Evolutionary conservation across 1,139 yeast species (phyloP).

Genomic region (Nakaseomyces uthaithaninus): DNA sequence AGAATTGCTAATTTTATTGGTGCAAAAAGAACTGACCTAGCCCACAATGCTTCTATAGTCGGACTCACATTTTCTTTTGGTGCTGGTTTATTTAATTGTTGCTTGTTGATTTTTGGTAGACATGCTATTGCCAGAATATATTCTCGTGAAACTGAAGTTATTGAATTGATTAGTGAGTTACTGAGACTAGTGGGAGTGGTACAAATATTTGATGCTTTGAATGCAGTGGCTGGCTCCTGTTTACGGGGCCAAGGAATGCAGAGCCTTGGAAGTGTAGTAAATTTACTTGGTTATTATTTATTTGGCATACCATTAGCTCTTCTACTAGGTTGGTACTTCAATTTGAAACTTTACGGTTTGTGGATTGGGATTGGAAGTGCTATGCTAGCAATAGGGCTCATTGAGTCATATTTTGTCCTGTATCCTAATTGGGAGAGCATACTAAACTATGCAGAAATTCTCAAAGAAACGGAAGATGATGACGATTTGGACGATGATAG

Average conservation of each 20-base stretch:
- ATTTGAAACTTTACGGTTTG: conserved; percentile 55
- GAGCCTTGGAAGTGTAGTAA: conserved; percentile 71
- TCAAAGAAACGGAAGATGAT: conserved; percentile 34
- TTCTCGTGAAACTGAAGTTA: conserved; percentile 62
- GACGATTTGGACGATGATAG: conserved; percentile 24
- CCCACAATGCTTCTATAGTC: conserved; percentile 56
- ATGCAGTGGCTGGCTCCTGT: conserved; percentile 78
- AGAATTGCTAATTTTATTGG: conserved; percentile 86
- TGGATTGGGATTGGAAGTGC: conserved; percentile 90
- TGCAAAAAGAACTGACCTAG: conserved; percentile 56
- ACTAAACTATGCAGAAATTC: conserved; percentile 38
- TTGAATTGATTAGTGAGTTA: conserved; percentile 41
- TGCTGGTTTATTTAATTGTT: conserved; percentile 51
- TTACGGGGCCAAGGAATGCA: conserved; percentile 84
- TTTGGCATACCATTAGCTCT: conserved; percentile 67
- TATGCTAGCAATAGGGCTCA: conserved; percentile 55
- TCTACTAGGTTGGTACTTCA: conserved; percentile 47
- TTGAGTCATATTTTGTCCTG: conserved; percentile 46
- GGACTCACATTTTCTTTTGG: conserved; percentile 53
- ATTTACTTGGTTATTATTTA: conserved; percentile 64
- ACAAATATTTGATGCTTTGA: conserved; percentile 72
- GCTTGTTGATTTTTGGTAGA: conserved; percentile 45
- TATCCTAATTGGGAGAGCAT: conserved; percentile 49
- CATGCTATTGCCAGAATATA: conserved; percentile 55
- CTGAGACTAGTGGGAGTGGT: conserved; percentile 68